Conservation (phyloP, 805 yeast species). For the Huiozyma naganishii region DNA sequence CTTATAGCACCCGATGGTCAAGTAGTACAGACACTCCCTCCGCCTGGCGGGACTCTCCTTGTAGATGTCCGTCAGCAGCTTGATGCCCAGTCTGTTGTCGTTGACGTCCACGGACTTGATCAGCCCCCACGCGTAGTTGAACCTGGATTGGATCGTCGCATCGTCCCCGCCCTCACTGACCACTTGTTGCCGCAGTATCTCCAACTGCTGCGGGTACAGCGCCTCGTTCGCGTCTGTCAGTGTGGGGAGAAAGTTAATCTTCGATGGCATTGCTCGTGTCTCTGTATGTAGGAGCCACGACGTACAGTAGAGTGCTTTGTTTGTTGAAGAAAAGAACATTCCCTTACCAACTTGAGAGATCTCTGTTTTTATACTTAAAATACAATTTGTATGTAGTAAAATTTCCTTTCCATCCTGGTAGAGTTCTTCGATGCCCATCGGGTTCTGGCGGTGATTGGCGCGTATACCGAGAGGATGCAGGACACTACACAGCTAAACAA, state of each 20-base stretch:
- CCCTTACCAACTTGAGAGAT: neutral
- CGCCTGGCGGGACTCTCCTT: conserved; percentile 73
- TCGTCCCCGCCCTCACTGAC: conserved; percentile 63
- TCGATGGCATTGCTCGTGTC: conserved; percentile 4
- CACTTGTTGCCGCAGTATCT: conserved; percentile 65
- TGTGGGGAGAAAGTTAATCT: conserved; percentile 21
- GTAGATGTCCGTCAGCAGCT: conserved; percentile 56
- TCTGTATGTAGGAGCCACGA: neutral
- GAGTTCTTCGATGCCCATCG: too few relatives aligned
- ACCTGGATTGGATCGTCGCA: conserved; percentile 72
- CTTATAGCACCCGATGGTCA: conserved; percentile 80
- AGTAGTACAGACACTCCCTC: conserved; percentile 80
- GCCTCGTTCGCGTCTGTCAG: conserved; percentile 31
- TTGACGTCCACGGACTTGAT: conserved; percentile 54
- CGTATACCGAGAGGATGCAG: conserved; percentile 17
- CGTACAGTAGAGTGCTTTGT: too few relatives aligned
- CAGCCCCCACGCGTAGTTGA: conserved; percentile 95
- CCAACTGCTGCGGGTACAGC: conserved; percentile 63
- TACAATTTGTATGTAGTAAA: too few relatives aligned
- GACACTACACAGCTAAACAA: conserved; percentile 45
- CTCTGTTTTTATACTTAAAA: too few relatives aligned
- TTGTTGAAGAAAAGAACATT: neutral
- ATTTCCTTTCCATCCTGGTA: too few relatives aligned
- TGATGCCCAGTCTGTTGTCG: conserved; percentile 73
- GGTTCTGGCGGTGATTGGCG: neutral